phyloP scores from a whole-genome alignment of 306 rosid species.

The Gillenia trifoliata region DNA sequence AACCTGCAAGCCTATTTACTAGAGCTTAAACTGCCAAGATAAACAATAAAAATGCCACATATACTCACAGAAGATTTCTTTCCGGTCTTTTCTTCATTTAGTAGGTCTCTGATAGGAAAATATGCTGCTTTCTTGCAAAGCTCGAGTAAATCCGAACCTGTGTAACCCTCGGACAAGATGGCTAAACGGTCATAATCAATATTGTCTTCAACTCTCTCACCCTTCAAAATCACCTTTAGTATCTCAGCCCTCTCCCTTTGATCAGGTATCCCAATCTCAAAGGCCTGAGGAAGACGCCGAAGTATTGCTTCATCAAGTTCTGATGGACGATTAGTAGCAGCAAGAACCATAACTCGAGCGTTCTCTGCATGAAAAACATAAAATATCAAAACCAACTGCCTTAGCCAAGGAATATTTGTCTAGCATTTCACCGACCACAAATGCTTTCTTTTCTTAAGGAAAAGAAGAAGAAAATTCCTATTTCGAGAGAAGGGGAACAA shows the following conservation, averaged over 20 bases:
- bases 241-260: conserved; percentile 73
- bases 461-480: background rate
- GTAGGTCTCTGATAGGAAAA: conserved; percentile 76
- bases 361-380: conserved; percentile 39
- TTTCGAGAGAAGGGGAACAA: background rate
- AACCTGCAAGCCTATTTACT: background rate
- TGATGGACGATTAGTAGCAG: conserved; percentile 98
- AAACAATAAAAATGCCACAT: background rate
- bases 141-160: conserved; percentile 94
- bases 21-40: background rate
- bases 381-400: conserved; percentile 6
- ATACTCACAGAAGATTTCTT: conserved; percentile 61
- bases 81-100: conserved; percentile 73
- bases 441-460: background rate
- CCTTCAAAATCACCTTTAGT: conserved; percentile 77
- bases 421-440: background rate
- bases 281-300: conserved; percentile 96
- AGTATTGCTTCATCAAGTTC: conserved; percentile 99
- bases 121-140: conserved; percentile 99
- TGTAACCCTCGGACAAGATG: conserved; percentile 68
- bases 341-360: conserved; percentile 96
- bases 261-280: conserved; percentile 86
- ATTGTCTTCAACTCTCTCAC: conserved; percentile 54
- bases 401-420: conserved; percentile 12
- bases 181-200: conserved; percentile 58